Percentiles rank a stretch among this genome's conserved stretches.
Evolutionary conservation across 257 asterid species (phyloP).

Genomic region (Penstemon eatonii): DNA sequence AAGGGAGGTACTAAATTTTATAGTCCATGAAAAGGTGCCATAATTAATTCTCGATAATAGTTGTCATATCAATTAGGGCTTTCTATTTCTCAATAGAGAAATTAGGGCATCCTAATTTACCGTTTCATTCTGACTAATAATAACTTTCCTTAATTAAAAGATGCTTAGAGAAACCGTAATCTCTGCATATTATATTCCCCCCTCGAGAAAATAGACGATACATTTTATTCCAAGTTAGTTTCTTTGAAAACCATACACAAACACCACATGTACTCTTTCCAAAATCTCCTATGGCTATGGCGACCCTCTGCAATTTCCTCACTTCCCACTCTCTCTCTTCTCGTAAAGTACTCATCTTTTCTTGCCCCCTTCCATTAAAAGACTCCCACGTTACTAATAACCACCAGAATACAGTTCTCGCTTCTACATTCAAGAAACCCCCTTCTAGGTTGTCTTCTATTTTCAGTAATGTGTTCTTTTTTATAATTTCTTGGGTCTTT

Average conservation of each 20-base stretch:
- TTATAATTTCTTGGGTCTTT: neutral
- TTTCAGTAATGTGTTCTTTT: neutral
- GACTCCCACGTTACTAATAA: conserved; percentile 18
- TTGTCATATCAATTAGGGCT: too few relatives aligned
- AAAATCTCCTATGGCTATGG: conserved; percentile 56
- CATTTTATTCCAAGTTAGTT: neutral
- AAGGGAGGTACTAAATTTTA: too few relatives aligned
- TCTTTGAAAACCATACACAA: neutral
- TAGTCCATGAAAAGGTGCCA: too few relatives aligned
- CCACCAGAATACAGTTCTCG: conserved; percentile 31
- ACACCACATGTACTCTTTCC: conserved; percentile 4
- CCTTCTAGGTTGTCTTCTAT: conserved; percentile 47
- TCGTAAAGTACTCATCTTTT: conserved; percentile 28
- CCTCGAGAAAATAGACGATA: neutral
- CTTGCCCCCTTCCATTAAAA: conserved; percentile 31
- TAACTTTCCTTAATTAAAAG: too few relatives aligned
- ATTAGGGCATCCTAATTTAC: too few relatives aligned
- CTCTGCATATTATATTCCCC: too few relatives aligned
- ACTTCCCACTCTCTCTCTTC: conserved; percentile 33
- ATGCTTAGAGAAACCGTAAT: too few relatives aligned
- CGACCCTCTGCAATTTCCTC: conserved; percentile 41
- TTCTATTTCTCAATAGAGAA: too few relatives aligned
- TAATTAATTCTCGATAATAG: too few relatives aligned
- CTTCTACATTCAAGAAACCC: conserved; percentile 40
- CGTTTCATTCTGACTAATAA: too few relatives aligned